phyloP scores from a whole-genome alignment of 2,329 filamentous ascomycete genomes.

The Fusarium odoratissimum region DNA sequence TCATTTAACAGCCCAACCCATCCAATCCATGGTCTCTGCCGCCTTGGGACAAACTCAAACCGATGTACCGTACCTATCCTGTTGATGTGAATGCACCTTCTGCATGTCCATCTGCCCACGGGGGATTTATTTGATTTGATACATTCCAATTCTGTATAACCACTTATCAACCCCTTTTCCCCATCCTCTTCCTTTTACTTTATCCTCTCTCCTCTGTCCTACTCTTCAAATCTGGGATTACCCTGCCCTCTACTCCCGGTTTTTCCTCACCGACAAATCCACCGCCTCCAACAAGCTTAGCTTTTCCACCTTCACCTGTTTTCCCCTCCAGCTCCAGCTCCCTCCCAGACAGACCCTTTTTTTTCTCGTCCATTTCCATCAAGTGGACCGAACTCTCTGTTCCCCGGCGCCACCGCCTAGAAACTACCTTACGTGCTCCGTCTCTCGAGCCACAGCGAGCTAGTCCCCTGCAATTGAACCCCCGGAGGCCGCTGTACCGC shows the following conservation, averaged over 20 bases:
- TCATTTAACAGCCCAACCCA: constrained; percentile 23
- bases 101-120: constrained; percentile 8
- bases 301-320: constrained; percentile 10
- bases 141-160: background rate
- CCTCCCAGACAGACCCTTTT: constrained; percentile 14
- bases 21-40: constrained; percentile 17
- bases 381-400: constrained; percentile 19
- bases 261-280: constrained; percentile 42
- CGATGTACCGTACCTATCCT: background rate
- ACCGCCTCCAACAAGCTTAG: constrained; percentile 26
- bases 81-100: background rate
- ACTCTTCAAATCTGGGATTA: constrained; percentile 24
- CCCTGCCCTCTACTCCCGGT: constrained; percentile 22
- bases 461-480: constrained; percentile 18
- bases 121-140: background rate
- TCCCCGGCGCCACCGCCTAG: constrained; percentile 38
- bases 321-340: constrained; percentile 4
- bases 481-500: constrained; percentile 36
- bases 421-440: constrained; percentile 1
- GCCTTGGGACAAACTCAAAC: constrained; percentile 18
- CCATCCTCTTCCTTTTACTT: background rate
- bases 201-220: background rate
- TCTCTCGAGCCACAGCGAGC: constrained; percentile 25
- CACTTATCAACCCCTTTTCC: constrained; percentile 4
- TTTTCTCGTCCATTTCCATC: background rate